A percentile compares a stretch with the other conserved stretches of the same genome.
phyloP scores from a whole-genome alignment of 352 stramenopile genomes.

The Phytophthora crassamura region DNA sequence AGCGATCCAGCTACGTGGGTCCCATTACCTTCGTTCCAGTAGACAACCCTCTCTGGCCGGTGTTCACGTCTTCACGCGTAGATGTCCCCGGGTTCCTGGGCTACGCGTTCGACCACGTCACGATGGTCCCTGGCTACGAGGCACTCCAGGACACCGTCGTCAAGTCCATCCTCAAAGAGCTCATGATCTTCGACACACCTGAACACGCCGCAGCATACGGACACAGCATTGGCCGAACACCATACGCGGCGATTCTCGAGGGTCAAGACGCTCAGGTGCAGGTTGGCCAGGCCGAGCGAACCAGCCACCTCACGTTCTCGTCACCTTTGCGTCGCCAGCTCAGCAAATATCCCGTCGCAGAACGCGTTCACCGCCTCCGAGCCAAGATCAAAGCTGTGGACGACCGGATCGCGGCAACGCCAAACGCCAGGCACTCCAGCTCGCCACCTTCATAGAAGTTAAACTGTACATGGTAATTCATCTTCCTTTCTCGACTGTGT shows the following conservation, averaged over 20 bases:
- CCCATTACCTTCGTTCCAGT: conserved; percentile 76
- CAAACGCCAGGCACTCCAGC: conserved; percentile 1
- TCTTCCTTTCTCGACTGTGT: conserved; percentile 5
- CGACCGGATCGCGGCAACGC: conserved; percentile 38
- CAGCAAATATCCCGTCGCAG: conserved; percentile 47
- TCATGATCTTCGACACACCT: conserved; percentile 75
- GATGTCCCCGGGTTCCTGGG: conserved; percentile 63
- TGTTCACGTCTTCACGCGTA: conserved; percentile 51
- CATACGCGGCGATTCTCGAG: conserved; percentile 55
- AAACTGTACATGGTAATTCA: conserved; percentile 8
- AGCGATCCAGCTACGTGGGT: conserved; percentile 49
- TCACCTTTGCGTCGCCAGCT: conserved; percentile 55
- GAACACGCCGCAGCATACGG: conserved; percentile 59
- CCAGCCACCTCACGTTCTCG: conserved; percentile 60
- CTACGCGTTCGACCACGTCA: conserved; percentile 76
- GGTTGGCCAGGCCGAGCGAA: conserved; percentile 21
- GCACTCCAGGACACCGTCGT: conserved; percentile 66
- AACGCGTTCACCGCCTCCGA: conserved; percentile 46
- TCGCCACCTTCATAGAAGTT: no score
- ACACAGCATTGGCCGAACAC: conserved; percentile 36
- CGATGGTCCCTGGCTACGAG: conserved; percentile 64
- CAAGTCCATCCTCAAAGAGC: conserved; percentile 78
- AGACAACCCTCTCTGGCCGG: conserved; percentile 74
- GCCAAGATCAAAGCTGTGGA: conserved; percentile 53
- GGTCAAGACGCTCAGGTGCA: conserved; percentile 26